Evolutionary conservation across 1,284 basidiomycete genomes (phyloP).

Genomic region (Leccinum subrobustum): DNA sequence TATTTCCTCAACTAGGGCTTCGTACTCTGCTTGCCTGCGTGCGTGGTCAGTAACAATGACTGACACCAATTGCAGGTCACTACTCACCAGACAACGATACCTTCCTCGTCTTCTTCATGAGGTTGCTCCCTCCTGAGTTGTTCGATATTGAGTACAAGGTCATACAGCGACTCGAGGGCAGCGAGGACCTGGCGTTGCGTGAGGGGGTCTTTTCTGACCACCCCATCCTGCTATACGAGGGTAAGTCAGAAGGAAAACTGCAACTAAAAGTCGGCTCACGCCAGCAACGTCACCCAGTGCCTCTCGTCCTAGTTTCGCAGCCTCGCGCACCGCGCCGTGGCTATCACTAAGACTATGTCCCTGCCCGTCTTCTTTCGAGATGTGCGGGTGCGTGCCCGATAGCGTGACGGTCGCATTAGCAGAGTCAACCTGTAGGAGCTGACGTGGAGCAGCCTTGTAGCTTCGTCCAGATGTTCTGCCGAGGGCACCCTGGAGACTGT

Average conservation of each 20-base stretch:
- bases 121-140: conserved; percentile 84
- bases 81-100: conserved; percentile 53
- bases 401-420: conserved; percentile 48
- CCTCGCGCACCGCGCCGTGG: conserved; percentile 63
- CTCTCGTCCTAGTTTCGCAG: conserved; percentile 69
- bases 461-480: conserved; percentile 91
- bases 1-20: conserved; percentile 64
- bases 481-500: conserved; percentile 91
- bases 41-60: conserved; percentile 2
- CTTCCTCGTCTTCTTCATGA: conserved; percentile 55
- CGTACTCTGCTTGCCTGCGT: conserved; percentile 60
- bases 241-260: neutral
- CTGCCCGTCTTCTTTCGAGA: conserved; percentile 50
- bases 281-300: conserved; percentile 57
- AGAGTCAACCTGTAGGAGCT: conserved; percentile 85
- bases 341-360: conserved; percentile 35
- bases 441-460: conserved; percentile 93
- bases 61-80: neutral
- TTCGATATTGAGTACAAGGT: conserved; percentile 82
- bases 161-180: conserved; percentile 86
- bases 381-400: conserved; percentile 55
- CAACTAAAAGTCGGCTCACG: conserved; percentile 35
- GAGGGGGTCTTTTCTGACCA: conserved; percentile 69
- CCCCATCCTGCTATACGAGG: conserved; percentile 46
- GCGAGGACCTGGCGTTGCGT: conserved; percentile 77